phyloP scores from a whole-genome alignment of 2,329 filamentous ascomycete species.

The Atkinsonella hypoxylon region DNA sequence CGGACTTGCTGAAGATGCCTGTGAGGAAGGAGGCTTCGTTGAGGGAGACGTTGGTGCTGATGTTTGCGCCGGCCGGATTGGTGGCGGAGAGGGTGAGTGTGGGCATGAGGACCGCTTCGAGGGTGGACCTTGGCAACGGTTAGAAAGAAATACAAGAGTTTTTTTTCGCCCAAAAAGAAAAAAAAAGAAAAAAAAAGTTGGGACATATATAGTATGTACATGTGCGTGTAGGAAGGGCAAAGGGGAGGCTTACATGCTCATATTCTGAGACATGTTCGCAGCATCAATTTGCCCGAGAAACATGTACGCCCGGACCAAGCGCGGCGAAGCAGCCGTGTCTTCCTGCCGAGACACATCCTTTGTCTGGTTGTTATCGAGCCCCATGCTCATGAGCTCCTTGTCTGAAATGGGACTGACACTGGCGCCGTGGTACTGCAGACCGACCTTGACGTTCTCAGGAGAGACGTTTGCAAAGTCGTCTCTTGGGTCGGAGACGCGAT shows the following conservation, averaged over 20 bases:
- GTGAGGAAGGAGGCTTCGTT: slow-evolving; percentile 61
- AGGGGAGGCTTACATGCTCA: slow-evolving; percentile 45
- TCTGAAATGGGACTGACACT: slow-evolving; percentile 19
- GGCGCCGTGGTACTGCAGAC: slow-evolving; percentile 42
- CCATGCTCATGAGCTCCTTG: slow-evolving; percentile 14
- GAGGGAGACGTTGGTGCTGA: slow-evolving; percentile 54
- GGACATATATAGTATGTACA: neutral
- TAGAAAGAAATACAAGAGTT: no score
- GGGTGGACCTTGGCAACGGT: slow-evolving; percentile 31
- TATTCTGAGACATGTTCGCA: slow-evolving; percentile 37
- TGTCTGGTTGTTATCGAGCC: slow-evolving; percentile 12
- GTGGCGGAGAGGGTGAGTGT: slow-evolving; percentile 53
- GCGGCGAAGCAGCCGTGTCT: slow-evolving; percentile 21
- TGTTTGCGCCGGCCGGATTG: slow-evolving; percentile 34
- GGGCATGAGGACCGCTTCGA: slow-evolving; percentile 55
- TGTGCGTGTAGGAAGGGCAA: neutral
- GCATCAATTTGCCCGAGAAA: slow-evolving; percentile 58
- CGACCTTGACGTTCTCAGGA: slow-evolving; percentile 40
- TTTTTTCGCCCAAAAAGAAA: neutral
- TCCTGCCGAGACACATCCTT: slow-evolving; percentile 5
- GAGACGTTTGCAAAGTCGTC: slow-evolving; percentile 40
- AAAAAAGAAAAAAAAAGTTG: no score
- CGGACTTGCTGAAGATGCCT: slow-evolving; percentile 53
- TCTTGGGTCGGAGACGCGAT: slow-evolving; percentile 50
- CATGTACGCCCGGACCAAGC: slow-evolving; percentile 49